Evolutionary conservation across 164 flowering plant genomes (phyloP).

Genomic region (Malania oleifera): DNA sequence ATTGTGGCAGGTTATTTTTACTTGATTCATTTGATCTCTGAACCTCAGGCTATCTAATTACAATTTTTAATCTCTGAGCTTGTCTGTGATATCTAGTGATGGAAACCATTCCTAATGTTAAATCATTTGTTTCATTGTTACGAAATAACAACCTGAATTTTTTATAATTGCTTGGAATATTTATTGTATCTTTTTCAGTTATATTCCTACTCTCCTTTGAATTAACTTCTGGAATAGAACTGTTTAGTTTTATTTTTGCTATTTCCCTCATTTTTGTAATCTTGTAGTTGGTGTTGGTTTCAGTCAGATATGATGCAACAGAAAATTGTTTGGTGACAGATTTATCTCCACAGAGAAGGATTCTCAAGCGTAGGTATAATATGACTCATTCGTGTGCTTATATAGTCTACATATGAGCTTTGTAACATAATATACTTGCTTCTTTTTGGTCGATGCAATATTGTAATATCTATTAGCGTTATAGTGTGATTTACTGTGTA

Average conservation of each 20-base stretch:
- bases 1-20: too few species aligned
- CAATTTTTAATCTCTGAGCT: too few species aligned
- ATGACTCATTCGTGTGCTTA: background rate
- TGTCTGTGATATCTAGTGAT: too few species aligned
- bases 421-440: background rate
- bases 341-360: conserved; percentile 52
- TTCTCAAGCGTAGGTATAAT: conserved; percentile 84
- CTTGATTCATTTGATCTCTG: background rate
- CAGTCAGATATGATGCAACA: conserved; percentile 78
- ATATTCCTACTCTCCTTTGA: background rate
- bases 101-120: too few species aligned
- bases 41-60: too few species aligned
- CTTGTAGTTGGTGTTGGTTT: conserved; percentile 24
- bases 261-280: background rate
- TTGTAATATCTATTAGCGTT: background rate
- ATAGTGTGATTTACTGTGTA: background rate
- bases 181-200: background rate
- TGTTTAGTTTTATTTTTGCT: background rate
- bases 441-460: background rate
- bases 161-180: background rate
- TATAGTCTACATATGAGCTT: background rate
- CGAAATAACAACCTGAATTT: too few species aligned
- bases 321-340: conserved; percentile 51
- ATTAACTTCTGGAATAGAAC: background rate
- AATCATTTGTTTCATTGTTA: too few species aligned